Percentiles rank a stretch among this genome's conserved stretches.
These are phyloP conservation scores for Cyclocybe aegerita DNA, from an alignment of 768 basidiomycete genomes.

Conservation along the genomic window DNA sequence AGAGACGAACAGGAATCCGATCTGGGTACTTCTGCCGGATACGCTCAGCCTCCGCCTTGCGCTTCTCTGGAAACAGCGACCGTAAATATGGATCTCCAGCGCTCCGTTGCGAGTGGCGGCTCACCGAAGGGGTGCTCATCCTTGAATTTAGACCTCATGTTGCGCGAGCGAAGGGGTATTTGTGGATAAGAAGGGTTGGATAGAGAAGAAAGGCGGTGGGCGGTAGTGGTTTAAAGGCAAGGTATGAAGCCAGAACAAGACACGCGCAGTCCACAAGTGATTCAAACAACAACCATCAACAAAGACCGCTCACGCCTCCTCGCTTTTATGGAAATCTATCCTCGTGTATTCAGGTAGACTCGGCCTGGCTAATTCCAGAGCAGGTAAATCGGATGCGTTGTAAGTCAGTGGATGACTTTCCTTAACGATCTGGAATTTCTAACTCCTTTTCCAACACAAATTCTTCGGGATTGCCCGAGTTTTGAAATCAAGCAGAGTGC, in stretches of 20 bases:
- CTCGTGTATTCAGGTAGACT: slow-evolving; percentile 1
- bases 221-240: slow-evolving; percentile 24
- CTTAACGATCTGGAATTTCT: too few species aligned
- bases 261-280: slow-evolving; percentile 40
- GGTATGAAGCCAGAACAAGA: slow-evolving; percentile 27
- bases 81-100: background rate
- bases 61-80: slow-evolving; percentile 72
- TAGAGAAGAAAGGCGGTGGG: slow-evolving; percentile 14
- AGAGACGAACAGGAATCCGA: slow-evolving; percentile 84
- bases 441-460: too few species aligned
- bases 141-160: slow-evolving; percentile 95
- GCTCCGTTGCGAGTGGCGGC: slow-evolving; percentile 26
- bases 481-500: too few species aligned
- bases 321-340: slow-evolving; percentile 17
- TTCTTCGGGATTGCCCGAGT: too few species aligned
- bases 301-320: slow-evolving; percentile 17
- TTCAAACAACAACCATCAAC: slow-evolving; percentile 37
- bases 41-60: slow-evolving; percentile 98
- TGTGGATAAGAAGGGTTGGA: slow-evolving; percentile 13
- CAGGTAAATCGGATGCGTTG: too few species aligned
- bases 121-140: slow-evolving; percentile 98
- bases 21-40: slow-evolving; percentile 99
- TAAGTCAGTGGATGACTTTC: too few species aligned
- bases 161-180: slow-evolving; percentile 14
- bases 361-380: background rate